These are phyloP conservation scores for Lipomyces anomalus DNA, from an alignment of 805 yeast species.

Conservation along the genomic window DNA sequence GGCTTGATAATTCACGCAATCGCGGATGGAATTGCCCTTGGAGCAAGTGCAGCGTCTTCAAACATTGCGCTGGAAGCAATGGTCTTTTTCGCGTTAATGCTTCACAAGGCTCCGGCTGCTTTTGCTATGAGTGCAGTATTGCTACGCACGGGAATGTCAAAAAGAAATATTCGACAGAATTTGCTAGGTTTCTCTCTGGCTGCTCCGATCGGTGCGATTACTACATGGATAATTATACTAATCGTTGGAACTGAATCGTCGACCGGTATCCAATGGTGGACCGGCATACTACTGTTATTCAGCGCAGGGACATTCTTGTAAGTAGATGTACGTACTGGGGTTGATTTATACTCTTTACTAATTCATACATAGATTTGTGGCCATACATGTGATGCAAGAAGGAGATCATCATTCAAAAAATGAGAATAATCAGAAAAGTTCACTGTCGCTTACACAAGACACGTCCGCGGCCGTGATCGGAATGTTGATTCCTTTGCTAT, in stretches of 20 bases:
- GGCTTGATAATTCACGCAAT: conserved; percentile 63
- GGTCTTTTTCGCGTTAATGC: conserved; percentile 54
- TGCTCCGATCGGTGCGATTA: conserved; percentile 58
- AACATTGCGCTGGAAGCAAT: conserved; percentile 38
- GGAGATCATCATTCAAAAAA: background rate
- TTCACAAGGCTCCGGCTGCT: conserved; percentile 72
- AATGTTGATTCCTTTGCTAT: conserved; percentile 32
- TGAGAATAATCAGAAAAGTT: background rate
- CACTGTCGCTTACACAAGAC: conserved; percentile 15
- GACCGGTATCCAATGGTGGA: conserved; percentile 34
- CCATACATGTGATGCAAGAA: conserved; percentile 51
- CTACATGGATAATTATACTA: conserved; percentile 42
- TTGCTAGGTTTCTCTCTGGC: conserved; percentile 48
- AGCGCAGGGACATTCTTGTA: conserved; percentile 69
- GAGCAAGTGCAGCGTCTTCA: conserved; percentile 47
- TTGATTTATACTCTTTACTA: no score
- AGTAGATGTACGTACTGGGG: no score
- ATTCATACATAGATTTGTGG: no score
- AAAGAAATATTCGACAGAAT: conserved; percentile 40
- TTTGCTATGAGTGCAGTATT: conserved; percentile 60
- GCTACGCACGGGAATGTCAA: conserved; percentile 36
- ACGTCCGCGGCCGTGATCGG: conserved; percentile 28
- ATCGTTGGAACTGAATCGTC: conserved; percentile 29
- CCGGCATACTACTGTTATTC: conserved; percentile 54
- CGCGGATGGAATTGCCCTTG: conserved; percentile 70